Conservation (phyloP, 2,329 filamentous ascomycete species). For the Canariomyces notabilis region DNA sequence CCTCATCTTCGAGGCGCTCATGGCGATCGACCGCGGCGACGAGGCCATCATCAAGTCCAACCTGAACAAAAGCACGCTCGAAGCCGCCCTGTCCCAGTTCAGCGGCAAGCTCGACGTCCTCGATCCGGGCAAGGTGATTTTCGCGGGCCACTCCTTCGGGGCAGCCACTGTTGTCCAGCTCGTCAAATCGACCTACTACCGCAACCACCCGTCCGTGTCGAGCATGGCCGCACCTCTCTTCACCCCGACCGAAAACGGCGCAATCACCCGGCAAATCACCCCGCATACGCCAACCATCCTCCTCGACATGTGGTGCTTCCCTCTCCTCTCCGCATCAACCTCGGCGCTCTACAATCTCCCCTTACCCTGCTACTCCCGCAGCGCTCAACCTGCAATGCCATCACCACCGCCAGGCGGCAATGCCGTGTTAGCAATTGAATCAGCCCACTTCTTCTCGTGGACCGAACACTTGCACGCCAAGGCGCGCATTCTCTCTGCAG, state of each 20-base stretch:
- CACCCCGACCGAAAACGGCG: slow-evolving; percentile 48
- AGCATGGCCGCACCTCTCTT: slow-evolving; percentile 56
- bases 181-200: slow-evolving; percentile 73
- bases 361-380: slow-evolving; percentile 58
- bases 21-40: slow-evolving; percentile 52
- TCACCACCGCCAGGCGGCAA: slow-evolving; percentile 49
- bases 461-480: slow-evolving; percentile 64
- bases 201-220: slow-evolving; percentile 41
- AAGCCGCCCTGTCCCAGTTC: slow-evolving; percentile 53
- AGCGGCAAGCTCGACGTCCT: slow-evolving; percentile 59
- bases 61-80: slow-evolving; percentile 45
- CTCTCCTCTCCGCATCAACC: slow-evolving; percentile 59
- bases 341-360: slow-evolving; percentile 65
- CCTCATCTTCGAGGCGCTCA: slow-evolving; percentile 61
- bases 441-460: slow-evolving; percentile 77
- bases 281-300: slow-evolving; percentile 61
- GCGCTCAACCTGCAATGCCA: slow-evolving; percentile 23
- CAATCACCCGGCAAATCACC: slow-evolving; percentile 62
- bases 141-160: slow-evolving; percentile 78
- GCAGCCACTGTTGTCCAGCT: slow-evolving; percentile 70
- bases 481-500: slow-evolving; percentile 58
- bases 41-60: slow-evolving; percentile 46
- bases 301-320: slow-evolving; percentile 77
- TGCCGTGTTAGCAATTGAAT: slow-evolving; percentile 65
- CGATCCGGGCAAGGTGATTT: slow-evolving; percentile 66